A percentile compares a stretch with the other conserved stretches of the same genome.
phyloP scores from a whole-genome alignment of 2,329 filamentous ascomycete species.

The Fusarium scirpi region DNA sequence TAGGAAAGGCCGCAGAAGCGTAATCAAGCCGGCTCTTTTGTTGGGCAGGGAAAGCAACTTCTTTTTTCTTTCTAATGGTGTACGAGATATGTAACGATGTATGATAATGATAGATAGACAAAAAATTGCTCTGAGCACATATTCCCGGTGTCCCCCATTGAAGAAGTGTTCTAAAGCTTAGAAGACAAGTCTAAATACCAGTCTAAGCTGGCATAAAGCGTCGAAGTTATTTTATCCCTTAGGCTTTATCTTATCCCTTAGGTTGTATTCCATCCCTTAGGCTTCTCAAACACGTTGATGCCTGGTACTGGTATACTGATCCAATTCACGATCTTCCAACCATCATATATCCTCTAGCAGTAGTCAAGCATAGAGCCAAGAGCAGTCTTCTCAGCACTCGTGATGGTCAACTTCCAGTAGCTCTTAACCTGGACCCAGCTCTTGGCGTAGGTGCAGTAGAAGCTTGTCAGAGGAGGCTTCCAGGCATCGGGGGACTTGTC shows the following conservation, averaged over 20 bases:
- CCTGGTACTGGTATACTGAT: no score
- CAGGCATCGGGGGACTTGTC: slow-evolving; percentile 79
- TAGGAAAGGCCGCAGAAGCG: not conserved
- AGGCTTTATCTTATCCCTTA: not conserved
- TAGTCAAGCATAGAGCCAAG: slow-evolving; percentile 59
- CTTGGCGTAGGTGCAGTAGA: slow-evolving; percentile 82
- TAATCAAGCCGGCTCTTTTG: not conserved
- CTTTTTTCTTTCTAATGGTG: not conserved
- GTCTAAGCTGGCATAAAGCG: not conserved
- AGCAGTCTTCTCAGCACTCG: slow-evolving; percentile 77
- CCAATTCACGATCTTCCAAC: not conserved
- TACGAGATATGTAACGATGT: slow-evolving; percentile 9
- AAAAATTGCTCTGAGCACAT: not conserved
- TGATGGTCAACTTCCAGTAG: slow-evolving; percentile 76
- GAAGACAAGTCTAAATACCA: not conserved
- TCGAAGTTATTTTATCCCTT: not conserved
- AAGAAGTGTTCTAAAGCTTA: not conserved
- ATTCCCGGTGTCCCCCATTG: not conserved
- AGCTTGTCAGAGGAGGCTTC: slow-evolving; percentile 77
- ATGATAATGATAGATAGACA: not conserved
- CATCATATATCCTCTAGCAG: slow-evolving; percentile 41
- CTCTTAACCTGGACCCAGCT: slow-evolving; percentile 85
- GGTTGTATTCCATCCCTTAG: no score
- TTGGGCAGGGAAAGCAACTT: not conserved
- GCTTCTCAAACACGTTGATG: not conserved